A percentile compares a stretch with the other conserved stretches of the same genome.
Conservation (phyloP, 352 stramenopile species). For the Thalassiosira livingstoniorum region DNA sequence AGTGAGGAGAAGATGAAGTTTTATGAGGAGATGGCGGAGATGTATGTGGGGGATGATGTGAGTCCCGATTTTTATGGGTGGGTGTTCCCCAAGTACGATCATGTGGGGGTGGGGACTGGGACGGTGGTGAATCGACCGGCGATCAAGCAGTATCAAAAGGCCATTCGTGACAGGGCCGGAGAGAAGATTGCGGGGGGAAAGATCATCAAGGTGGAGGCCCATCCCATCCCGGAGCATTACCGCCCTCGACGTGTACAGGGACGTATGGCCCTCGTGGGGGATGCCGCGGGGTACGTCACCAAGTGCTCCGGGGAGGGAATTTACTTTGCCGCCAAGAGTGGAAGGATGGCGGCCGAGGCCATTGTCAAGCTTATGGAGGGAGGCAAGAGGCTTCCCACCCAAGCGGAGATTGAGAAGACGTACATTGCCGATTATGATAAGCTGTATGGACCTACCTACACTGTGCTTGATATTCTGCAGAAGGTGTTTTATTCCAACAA, state of each 20-base stretch:
- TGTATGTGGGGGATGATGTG: conserved; percentile 92
- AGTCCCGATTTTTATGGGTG: conserved; percentile 91
- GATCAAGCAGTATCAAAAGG: conserved; percentile 92
- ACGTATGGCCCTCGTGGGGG: conserved; percentile 88
- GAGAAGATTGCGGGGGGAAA: conserved; percentile 90
- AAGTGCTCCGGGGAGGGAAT: conserved; percentile 92
- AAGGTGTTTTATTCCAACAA: conserved; percentile 92
- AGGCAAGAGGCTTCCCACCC: conserved; percentile 84
- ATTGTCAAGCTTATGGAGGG: conserved; percentile 87
- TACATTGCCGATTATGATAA: conserved; percentile 90
- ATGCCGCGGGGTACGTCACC: conserved; percentile 90
- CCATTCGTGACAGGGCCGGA: conserved; percentile 88
- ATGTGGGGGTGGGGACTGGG: conserved; percentile 89
- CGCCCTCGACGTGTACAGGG: conserved; percentile 87
- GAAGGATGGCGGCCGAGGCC: conserved; percentile 88
- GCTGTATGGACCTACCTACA: conserved; percentile 89
- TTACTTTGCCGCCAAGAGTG: conserved; percentile 91
- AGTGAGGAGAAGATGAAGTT: conserved; percentile 90
- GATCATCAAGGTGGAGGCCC: conserved; percentile 92
- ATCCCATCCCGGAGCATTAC: conserved; percentile 91
- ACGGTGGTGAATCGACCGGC: conserved; percentile 89
- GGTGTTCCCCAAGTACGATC: conserved; percentile 92
- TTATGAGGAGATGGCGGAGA: conserved; percentile 91
- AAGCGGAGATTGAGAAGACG: conserved; percentile 87
- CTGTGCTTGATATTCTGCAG: conserved; percentile 89